A percentile compares a stretch with the other conserved stretches of the same genome.
Conservation (phyloP, 805 yeast genomes). For the Candida morakotiae region DNA sequence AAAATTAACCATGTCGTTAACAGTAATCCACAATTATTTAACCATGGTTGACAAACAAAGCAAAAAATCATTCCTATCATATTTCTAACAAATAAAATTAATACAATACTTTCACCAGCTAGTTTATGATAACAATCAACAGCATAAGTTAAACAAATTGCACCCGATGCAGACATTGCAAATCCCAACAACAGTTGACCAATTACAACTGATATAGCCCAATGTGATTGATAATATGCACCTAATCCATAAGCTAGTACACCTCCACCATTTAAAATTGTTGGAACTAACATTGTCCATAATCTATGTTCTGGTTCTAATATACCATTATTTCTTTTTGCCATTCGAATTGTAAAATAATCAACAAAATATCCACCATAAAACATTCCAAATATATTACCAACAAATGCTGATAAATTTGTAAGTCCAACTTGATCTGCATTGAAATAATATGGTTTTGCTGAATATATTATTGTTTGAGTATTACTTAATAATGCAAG, state of each 20-base stretch:
- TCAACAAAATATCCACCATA: constrained; percentile 45
- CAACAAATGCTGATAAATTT: constrained; percentile 39
- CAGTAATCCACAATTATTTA: constrained; percentile 33
- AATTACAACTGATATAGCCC: constrained; percentile 26
- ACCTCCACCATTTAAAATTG: constrained; percentile 40
- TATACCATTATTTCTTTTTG: constrained; percentile 26
- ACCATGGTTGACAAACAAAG: constrained; percentile 45
- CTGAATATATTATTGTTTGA: constrained; percentile 36
- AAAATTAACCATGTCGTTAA: constrained; percentile 43
- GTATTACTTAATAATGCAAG: constrained; percentile 40
- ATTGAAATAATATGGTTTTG: constrained; percentile 37
- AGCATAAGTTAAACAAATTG: constrained; percentile 40
- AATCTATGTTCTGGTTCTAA: constrained; percentile 25
- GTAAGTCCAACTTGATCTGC: constrained; percentile 38
- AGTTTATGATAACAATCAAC: constrained; percentile 40
- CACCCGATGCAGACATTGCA: constrained; percentile 39
- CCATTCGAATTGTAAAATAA: constrained; percentile 24
- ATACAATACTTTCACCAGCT: constrained; percentile 40
- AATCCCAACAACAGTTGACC: constrained; percentile 28
- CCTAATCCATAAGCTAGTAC: constrained; percentile 45
- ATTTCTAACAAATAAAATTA: constrained; percentile 30
- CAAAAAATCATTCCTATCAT: constrained; percentile 43
- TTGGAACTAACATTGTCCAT: constrained; percentile 35
- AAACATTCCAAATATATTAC: constrained; percentile 39
- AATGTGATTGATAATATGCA: constrained; percentile 18